Evolutionary conservation across 192 early-diverging fungal species (phyloP), one percentile per base, ranked within the genome.

Genomic region (Podochytrium sp.): DNA sequence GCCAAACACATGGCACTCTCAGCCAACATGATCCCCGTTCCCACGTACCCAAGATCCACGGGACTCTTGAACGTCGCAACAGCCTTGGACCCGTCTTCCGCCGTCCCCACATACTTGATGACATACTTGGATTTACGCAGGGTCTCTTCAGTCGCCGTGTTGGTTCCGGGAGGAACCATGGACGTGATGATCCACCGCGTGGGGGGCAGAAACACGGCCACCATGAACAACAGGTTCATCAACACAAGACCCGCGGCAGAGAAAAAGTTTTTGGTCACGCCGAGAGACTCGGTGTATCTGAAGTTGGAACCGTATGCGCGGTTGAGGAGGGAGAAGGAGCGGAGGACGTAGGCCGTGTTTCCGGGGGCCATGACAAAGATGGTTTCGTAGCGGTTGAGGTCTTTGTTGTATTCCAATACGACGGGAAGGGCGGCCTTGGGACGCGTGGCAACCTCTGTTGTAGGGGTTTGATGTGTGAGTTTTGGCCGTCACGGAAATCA

Each of bases 31-130:
- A 85, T 85, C 58, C 87, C 87, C 1, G 93, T 96, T 71, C 93
- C 93, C 33, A 81, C 82, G 79, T 97, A 97, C 1, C 94, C 93
- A 10, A 93, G 90, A 68, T 96, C 95, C 23, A 82, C 82, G 16
- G 83, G 82, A 3, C 80, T 83, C 57, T 75, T 83, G 32, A 90
- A 79, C n/a, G 66, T 76, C 23, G 76, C 89, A 32, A 78, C 63
- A 25, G 84, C 86, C 23, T 80, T 82, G 10, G 78, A 43, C 12
- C 76, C 83, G 41, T 84, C 83, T 16, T 80, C 80, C 1, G 78
- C 76, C 47, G 72, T 73, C 30, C 82, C 92, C 25, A 89, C 68
- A 34, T 85, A 63, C 56, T 86, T 75, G 55, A 81, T 63, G 32
- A 78, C 80, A 70, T 85, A 91, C 32, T 63, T 61, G 0, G 87